Evolutionary conservation across 371 early-diverging fungal genomes (phyloP).

Genomic region (Globomyces sp.): DNA sequence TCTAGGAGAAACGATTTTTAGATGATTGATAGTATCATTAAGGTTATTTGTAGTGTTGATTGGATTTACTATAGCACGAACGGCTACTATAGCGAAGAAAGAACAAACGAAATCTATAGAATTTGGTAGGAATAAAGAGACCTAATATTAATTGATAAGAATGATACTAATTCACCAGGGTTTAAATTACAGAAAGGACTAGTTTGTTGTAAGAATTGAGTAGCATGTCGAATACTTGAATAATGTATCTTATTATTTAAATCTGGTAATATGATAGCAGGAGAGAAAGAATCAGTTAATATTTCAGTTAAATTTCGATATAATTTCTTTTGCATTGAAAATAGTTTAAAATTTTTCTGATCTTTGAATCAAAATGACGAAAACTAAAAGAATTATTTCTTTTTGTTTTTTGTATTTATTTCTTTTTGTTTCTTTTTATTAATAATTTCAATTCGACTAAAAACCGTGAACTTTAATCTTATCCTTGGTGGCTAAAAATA

Average conservation of each 20-base stretch:
- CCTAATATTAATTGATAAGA: too few relatives aligned
- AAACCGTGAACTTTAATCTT: constrained; percentile 95
- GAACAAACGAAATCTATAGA: constrained; percentile 65
- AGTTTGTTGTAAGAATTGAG: constrained; percentile 12
- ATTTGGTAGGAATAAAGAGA: constrained; percentile 66
- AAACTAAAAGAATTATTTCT: too few relatives aligned
- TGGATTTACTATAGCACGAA: constrained; percentile 71
- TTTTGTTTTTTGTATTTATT: neutral
- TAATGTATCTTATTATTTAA: constrained; percentile 24
- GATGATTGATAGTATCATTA: constrained; percentile 74
- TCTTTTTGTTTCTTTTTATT: neutral
- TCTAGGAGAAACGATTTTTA: constrained; percentile 67
- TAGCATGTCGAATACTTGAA: constrained; percentile 23
- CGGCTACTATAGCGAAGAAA: constrained; percentile 66
- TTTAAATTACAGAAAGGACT: constrained; percentile 33
- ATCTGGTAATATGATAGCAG: constrained; percentile 5
- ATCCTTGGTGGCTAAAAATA: constrained; percentile 46
- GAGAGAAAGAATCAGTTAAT: constrained; percentile 10
- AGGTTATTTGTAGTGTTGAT: constrained; percentile 73
- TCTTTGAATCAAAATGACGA: neutral
- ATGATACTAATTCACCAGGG: constrained; percentile 58
- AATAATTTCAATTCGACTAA: constrained; percentile 45
- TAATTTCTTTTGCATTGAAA: constrained; percentile 5
- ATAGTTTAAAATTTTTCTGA: neutral
- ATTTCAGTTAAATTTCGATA: constrained; percentile 5